Conservation (phyloP, 176 grass and related monocot genomes). For the Puccinellia tenuiflora region DNA sequence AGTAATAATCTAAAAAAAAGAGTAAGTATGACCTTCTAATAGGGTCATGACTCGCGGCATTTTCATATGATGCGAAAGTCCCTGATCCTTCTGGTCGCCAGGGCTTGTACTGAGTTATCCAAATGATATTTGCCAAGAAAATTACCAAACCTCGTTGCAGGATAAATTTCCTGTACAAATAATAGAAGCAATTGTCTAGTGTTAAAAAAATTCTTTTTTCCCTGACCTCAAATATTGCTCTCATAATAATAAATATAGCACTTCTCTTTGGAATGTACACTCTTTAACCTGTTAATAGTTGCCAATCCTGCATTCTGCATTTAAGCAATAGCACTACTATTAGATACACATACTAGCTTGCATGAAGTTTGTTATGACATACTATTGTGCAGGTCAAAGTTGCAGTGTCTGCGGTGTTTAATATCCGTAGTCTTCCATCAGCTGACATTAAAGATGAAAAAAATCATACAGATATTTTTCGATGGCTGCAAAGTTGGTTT, state of each 20-base stretch:
- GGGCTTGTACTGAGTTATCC: not conserved
- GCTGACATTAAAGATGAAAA: conserved; percentile 42
- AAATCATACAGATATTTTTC: conserved; percentile 54
- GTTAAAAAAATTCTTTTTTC: not conserved
- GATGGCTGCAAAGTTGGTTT: conserved; percentile 93
- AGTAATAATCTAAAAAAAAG: not conserved
- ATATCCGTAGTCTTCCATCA: conserved; percentile 73
- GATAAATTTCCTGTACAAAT: conserved; percentile 4
- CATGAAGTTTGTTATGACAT: not conserved
- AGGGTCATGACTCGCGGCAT: not conserved
- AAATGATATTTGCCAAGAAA: not conserved
- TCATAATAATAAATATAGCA: not conserved
- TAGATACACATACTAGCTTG: not conserved
- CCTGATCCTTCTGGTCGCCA: not conserved
- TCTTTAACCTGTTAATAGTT: not conserved
- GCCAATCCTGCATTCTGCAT: not conserved
- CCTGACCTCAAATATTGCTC: not conserved
- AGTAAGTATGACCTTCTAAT: not conserved
- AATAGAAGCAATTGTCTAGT: not conserved
- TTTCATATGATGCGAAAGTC: conserved; percentile 18
- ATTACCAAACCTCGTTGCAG: not conserved
- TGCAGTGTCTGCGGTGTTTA: conserved; percentile 69
- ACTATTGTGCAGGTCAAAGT: conserved; percentile 58
- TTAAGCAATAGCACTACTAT: not conserved
- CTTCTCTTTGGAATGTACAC: not conserved